A percentile compares a stretch with the other conserved stretches of the same genome.
Conservation (phyloP, 1,284 basidiomycete genomes). For the Thelephora terrestris region DNA sequence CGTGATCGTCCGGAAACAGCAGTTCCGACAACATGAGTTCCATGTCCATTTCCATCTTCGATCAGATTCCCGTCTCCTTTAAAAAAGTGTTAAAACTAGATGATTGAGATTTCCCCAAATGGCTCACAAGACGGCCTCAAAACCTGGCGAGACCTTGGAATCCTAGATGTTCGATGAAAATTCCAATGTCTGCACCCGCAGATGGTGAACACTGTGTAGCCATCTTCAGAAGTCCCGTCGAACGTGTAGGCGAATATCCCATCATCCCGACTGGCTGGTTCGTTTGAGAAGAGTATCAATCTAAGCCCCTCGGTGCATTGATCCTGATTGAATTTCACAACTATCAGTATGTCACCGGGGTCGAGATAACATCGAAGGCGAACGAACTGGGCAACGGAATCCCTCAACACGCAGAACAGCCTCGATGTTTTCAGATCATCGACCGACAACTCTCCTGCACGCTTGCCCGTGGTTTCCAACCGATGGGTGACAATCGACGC, state of each 20-base stretch:
- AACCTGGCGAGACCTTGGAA: neutral
- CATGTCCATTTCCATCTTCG: neutral
- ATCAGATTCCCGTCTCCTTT: neutral
- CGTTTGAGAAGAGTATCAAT: constrained; percentile 18
- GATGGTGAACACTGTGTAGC: constrained; percentile 25
- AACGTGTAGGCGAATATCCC: constrained; percentile 18
- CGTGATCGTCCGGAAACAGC: neutral
- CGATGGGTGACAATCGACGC: neutral
- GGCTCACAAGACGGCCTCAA: neutral
- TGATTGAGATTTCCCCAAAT: neutral
- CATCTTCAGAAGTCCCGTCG: constrained; percentile 21
- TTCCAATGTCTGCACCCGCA: constrained; percentile 16
- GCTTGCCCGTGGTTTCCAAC: neutral
- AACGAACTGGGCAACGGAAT: constrained; percentile 10
- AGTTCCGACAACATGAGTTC: neutral
- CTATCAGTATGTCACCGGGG: neutral
- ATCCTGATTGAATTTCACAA: constrained; percentile 7
- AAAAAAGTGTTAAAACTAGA: neutral
- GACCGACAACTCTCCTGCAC: neutral
- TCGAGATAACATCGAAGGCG: constrained; percentile 5
- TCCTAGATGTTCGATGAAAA: neutral
- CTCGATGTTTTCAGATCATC: constrained; percentile 51
- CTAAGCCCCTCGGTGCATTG: constrained; percentile 28
- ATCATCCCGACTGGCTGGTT: constrained; percentile 8
- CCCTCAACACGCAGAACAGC: constrained; percentile 53